Conservation (phyloP, 441 rosid species). For the Bruguiera hainesii region DNA sequence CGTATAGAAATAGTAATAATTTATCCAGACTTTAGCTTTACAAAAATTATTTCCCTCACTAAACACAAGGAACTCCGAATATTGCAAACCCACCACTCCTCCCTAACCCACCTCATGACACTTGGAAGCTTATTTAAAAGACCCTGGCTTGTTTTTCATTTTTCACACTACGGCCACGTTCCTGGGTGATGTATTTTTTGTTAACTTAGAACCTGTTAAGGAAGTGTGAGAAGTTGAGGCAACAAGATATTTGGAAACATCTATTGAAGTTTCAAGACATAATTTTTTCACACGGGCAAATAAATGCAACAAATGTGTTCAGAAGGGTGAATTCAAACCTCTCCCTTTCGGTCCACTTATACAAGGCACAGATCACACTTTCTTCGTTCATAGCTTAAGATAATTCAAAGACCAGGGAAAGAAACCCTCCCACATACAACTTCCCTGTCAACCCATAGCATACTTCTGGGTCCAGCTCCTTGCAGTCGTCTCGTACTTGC, state of each 20-base stretch:
- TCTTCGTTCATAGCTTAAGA: constrained; percentile 27
- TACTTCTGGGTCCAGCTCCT: constrained; percentile 93
- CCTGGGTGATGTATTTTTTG: neutral
- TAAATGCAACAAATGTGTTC: constrained; percentile 32
- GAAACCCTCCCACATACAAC: constrained; percentile 43
- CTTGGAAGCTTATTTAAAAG: too few relatives aligned
- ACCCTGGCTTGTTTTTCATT: too few relatives aligned
- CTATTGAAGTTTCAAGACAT: constrained; percentile 19
- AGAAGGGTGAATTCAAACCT: constrained; percentile 32
- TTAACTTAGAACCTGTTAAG: neutral
- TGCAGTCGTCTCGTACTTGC: constrained; percentile 77
- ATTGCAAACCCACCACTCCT: too few relatives aligned
- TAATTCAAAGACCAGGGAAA: constrained; percentile 32
- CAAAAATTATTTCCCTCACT: too few relatives aligned
- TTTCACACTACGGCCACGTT: neutral
- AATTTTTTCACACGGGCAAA: constrained; percentile 37
- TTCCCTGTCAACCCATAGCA: constrained; percentile 68
- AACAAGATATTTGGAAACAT: neutral
- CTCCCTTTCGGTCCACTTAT: constrained; percentile 34
- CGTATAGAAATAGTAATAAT: too few relatives aligned
- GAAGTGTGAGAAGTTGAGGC: neutral
- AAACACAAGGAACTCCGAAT: too few relatives aligned
- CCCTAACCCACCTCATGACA: too few relatives aligned
- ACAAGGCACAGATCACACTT: constrained; percentile 34
- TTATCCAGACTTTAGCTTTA: too few relatives aligned